Base-by-base conservation (phyloP, 1,284 basidiomycete species). In the Cutaneotrichosporon sp. region DNA sequence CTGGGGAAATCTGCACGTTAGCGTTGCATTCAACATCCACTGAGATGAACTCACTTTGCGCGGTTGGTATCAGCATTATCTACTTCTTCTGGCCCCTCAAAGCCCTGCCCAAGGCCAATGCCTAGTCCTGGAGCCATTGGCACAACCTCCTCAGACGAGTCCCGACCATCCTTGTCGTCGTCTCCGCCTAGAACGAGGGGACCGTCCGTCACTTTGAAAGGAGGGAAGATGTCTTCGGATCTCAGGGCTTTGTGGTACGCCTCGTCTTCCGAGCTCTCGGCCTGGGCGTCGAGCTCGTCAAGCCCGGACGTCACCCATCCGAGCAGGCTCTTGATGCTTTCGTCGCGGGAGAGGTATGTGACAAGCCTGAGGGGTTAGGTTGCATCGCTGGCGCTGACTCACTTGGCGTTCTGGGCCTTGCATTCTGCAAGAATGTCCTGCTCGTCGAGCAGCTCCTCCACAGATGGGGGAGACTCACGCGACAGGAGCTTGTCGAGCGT, bases 391-490 rank as follows among this genome's bases (percentile, higher is more conserved):
- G n/a, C n/a, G 26, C 9, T 7, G 58, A 62, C 71, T 29, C 55
- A 75, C 72, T 70, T 72, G 49, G 86, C 86, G 71, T 97, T 97
- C 74, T 94, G 90, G 4, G 88, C 81, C 76, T 97, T 97, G 81
- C 90, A 92, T 74, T 97, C 93, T 73, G 90, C 88, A 47, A 97
- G 78, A 50, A 97, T 79, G 72, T 97, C 92, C 70, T 90, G 88
- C 76, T 97, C 90, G 77, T 96, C 91, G 52, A 97, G 79, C 53
- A 97, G 84, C 46, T 90, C 86, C 75, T 97, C 92, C 45, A 97
- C 80, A 34, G 83, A 63, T 11, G 74, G 74, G 10, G 74, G 70
- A 5, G 65, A 64, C 54, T 72, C 71, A 27, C 75, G 54, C 25
- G 65, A 62, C 34, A 75, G 59, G 4, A 75, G 59, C 7, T 64